These are phyloP conservation scores for Acanthamoeba castellanii DNA, from an alignment of 208 protist species.

Conservation along the genomic window DNA sequence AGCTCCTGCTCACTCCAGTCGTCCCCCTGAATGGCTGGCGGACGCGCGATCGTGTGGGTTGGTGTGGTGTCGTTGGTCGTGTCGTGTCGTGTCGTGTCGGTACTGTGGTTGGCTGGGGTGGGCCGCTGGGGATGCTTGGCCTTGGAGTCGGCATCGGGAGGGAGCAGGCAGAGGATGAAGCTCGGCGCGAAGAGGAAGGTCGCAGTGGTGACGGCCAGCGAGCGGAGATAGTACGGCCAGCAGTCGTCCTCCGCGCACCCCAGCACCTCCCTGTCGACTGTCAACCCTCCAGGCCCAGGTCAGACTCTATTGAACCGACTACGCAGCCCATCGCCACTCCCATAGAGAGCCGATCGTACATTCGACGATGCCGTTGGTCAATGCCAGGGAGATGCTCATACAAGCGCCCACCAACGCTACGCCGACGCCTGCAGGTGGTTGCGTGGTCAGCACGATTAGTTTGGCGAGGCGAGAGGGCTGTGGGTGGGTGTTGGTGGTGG, in stretches of 20 bases:
- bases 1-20: too few species aligned
- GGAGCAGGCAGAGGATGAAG: neutral
- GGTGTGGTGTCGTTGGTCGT: neutral
- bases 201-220: constrained; percentile 8
- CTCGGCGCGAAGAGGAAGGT: constrained; percentile 25
- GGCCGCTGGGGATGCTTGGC: neutral
- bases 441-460: too few species aligned
- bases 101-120: too few species aligned
- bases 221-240: constrained; percentile 3
- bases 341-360: too few species aligned
- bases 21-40: too few species aligned
- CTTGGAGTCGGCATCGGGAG: constrained; percentile 7
- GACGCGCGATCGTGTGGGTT: too few species aligned
- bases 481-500: too few species aligned
- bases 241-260: neutral
- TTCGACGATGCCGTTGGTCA: constrained; percentile 26
- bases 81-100: too few species aligned
- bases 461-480: too few species aligned
- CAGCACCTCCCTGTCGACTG: neutral
- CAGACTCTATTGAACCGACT: too few species aligned
- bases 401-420: neutral
- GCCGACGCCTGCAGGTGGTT: neutral
- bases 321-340: too few species aligned
- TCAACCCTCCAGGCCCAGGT: too few species aligned
- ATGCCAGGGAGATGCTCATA: constrained; percentile 9